These are phyloP conservation scores for Myriangium duriaei DNA, from an alignment of 2,329 filamentous ascomycete species.

Conservation along the genomic window DNA sequence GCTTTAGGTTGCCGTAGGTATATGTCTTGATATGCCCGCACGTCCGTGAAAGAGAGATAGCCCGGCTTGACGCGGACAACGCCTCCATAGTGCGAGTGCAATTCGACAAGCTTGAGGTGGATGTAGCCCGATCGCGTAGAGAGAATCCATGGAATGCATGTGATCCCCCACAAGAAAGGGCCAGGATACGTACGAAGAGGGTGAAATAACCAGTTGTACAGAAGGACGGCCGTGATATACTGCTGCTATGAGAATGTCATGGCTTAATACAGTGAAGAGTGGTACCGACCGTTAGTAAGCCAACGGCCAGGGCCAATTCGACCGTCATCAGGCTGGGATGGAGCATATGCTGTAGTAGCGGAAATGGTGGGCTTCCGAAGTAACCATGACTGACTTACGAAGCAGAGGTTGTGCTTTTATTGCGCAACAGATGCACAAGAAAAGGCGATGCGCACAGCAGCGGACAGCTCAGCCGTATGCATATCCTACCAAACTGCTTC, in stretches of 20 bases:
- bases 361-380: no score
- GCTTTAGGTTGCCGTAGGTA: neutral
- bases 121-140: neutral
- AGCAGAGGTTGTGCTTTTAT: no score
- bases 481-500: no score
- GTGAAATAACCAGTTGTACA: neutral
- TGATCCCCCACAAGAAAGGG: neutral
- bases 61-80: neutral
- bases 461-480: no score
- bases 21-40: neutral
- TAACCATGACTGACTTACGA: no score
- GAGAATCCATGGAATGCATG: neutral
- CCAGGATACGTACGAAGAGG: neutral
- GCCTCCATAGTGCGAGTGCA: neutral
- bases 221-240: neutral
- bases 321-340: conserved; percentile 24
- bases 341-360: conserved; percentile 5
- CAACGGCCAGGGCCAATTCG: no score
- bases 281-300: no score
- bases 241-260: neutral
- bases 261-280: no score
- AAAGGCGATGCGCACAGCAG: no score
- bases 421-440: no score
- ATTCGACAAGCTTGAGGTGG: neutral
- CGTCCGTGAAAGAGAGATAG: neutral